These are phyloP conservation scores for Lachnellula cervina DNA, from an alignment of 2,329 filamentous ascomycete species.

Conservation along the genomic window DNA sequence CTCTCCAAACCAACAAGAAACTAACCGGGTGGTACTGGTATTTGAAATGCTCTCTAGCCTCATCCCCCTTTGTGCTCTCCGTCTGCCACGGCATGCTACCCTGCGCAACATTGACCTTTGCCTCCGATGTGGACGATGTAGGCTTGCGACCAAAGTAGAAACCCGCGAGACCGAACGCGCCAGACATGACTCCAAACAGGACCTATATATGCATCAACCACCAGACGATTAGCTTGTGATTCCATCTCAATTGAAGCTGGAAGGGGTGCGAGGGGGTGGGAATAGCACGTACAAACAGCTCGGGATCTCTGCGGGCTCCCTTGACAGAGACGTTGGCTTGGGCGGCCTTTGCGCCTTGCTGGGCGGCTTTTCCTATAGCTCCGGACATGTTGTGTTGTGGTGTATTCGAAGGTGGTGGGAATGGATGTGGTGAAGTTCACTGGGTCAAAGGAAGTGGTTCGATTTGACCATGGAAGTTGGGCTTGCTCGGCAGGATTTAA, in stretches of 20 bases:
- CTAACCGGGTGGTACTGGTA: slow-evolving; percentile 46
- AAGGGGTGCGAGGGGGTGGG: slow-evolving; percentile 20
- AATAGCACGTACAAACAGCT: slow-evolving; percentile 60
- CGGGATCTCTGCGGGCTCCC: slow-evolving; percentile 56
- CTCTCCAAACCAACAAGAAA: not conserved
- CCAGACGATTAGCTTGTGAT: slow-evolving; percentile 13
- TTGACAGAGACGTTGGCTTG: slow-evolving; percentile 35
- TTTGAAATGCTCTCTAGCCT: slow-evolving; percentile 49
- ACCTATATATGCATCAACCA: slow-evolving; percentile 50
- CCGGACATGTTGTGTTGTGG: slow-evolving; percentile 26
- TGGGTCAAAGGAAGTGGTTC: slow-evolving; percentile 14
- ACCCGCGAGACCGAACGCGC: slow-evolving; percentile 80
- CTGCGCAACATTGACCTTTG: slow-evolving; percentile 65
- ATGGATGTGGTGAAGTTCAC: slow-evolving; percentile 2
- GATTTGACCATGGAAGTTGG: not conserved
- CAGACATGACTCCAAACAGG: slow-evolving; percentile 85
- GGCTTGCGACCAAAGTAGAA: slow-evolving; percentile 87
- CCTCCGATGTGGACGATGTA: slow-evolving; percentile 79
- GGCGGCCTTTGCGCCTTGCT: slow-evolving; percentile 19
- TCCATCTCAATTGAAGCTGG: not conserved
- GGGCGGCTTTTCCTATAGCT: slow-evolving; percentile 29
- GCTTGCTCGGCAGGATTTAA: too few species aligned
- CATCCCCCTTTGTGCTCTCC: slow-evolving; percentile 58
- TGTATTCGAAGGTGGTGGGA: slow-evolving; percentile 11
- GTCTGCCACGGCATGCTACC: slow-evolving; percentile 90